Conservation (phyloP, 2,329 filamentous ascomycete species). For the Talaromyces sp. region DNA sequence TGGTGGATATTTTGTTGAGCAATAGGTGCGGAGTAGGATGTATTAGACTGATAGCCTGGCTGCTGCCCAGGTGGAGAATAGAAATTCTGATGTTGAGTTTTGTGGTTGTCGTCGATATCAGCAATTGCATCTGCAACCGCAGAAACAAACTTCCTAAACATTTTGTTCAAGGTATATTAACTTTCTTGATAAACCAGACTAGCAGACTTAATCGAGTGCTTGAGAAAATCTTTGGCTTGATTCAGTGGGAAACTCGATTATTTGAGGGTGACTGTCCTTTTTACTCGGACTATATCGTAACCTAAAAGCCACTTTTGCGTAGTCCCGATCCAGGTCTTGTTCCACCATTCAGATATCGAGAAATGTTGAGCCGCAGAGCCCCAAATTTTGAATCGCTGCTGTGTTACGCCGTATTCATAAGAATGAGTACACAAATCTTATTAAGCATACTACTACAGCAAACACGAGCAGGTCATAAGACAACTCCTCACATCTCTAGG, state of each 20-base stretch:
- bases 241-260: background rate
- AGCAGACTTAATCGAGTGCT: background rate
- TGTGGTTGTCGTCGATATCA: background rate
- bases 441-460: background rate
- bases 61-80: background rate
- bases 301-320: background rate
- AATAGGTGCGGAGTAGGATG: background rate
- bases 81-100: background rate
- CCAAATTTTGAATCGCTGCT: background rate
- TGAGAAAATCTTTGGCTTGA: background rate
- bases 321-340: background rate
- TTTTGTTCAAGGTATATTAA: background rate
- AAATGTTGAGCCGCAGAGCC: background rate
- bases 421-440: background rate
- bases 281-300: background rate
- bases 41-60: background rate
- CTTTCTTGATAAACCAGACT: background rate
- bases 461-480: background rate
- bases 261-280: background rate
- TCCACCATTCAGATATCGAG: background rate
- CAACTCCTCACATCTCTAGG: background rate
- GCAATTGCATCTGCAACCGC: constrained; percentile 1
- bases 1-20: background rate
- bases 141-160: background rate
- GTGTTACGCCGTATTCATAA: background rate